Percentiles rank a stretch among this genome's conserved stretches.
Evolutionary conservation across 2,329 filamentous ascomycete species (phyloP).

Genomic region (Tolypocladium album): DNA sequence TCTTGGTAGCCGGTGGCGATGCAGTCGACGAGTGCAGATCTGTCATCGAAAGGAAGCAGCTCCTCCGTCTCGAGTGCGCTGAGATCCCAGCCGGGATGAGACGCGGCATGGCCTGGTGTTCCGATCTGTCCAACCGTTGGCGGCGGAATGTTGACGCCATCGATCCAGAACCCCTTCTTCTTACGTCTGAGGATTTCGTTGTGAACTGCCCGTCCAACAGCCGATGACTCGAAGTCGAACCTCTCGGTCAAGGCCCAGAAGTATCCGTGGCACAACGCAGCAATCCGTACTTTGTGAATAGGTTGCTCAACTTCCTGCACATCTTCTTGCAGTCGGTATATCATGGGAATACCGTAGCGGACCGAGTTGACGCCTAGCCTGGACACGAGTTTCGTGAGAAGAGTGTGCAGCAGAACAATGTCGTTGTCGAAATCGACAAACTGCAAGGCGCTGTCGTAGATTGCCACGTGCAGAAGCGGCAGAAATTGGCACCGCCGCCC

Average conservation of each 20-base stretch:
- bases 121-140: constrained; percentile 51
- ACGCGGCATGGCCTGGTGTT: constrained; percentile 34
- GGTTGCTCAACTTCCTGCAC: constrained; percentile 57
- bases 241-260: constrained; percentile 70
- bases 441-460: constrained; percentile 82
- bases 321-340: constrained; percentile 79
- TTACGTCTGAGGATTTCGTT: constrained; percentile 67
- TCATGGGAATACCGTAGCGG: constrained; percentile 74
- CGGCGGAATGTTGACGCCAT: constrained; percentile 61
- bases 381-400: constrained; percentile 63
- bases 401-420: constrained; percentile 63
- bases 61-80: constrained; percentile 50
- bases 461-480: constrained; percentile 69
- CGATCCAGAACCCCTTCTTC: constrained; percentile 68
- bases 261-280: constrained; percentile 81
- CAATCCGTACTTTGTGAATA: constrained; percentile 65
- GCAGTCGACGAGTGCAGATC: constrained; percentile 59
- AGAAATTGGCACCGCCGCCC: constrained; percentile 60
- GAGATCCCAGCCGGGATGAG: constrained; percentile 34
- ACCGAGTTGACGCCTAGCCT: constrained; percentile 75
- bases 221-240: constrained; percentile 64
- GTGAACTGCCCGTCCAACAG: constrained; percentile 59
- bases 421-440: constrained; percentile 62
- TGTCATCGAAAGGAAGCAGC: constrained; percentile 65
- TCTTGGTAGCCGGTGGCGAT: constrained; percentile 63